These are phyloP conservation scores for Henckelia pumila DNA, from an alignment of 257 asterid species.

Conservation along the genomic window DNA sequence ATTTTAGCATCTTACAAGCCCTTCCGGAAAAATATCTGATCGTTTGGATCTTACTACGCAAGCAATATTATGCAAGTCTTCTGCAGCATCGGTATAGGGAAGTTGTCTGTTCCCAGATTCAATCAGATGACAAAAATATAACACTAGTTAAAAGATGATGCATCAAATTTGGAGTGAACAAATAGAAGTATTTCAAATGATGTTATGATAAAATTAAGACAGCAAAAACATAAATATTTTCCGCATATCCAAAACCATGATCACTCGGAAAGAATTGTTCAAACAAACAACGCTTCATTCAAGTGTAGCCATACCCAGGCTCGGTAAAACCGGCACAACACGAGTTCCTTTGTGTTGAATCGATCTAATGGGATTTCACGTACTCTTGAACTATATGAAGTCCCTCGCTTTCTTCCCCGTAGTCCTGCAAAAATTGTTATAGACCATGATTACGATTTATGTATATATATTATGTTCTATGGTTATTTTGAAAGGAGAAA, in stretches of 20 bases:
- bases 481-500: no score
- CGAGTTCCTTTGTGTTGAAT: not conserved
- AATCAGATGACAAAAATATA: no score
- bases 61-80: no score
- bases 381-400: slow-evolving; percentile 72
- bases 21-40: no score
- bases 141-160: not conserved
- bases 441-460: not conserved
- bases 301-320: not conserved
- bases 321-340: not conserved
- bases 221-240: not conserved
- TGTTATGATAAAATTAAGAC: not conserved
- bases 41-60: no score
- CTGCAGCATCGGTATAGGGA: no score
- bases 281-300: not conserved
- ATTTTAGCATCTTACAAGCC: no score
- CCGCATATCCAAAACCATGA: not conserved
- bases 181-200: not conserved
- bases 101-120: no score
- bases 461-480: not conserved
- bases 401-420: slow-evolving; percentile 72
- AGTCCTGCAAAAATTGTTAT: slow-evolving; percentile 47
- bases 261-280: slow-evolving; percentile 5
- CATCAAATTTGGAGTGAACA: not conserved
- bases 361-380: slow-evolving; percentile 51